A percentile compares a stretch with the other conserved stretches of the same genome.
phyloP scores from a whole-genome alignment of 805 yeast genomes.

The Candida peoriensis region DNA sequence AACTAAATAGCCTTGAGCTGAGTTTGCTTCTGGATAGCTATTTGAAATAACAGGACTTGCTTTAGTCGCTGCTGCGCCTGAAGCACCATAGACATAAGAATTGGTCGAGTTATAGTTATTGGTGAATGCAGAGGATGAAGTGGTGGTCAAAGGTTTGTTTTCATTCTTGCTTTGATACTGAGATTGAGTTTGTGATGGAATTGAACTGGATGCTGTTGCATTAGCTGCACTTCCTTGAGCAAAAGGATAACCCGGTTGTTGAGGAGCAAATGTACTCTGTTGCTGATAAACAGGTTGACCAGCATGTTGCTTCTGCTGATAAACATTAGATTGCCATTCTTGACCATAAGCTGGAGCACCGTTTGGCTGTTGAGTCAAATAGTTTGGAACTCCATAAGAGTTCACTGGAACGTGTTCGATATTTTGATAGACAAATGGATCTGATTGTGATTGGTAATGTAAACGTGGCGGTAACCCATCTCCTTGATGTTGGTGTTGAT shows the following conservation, averaged over 20 bases:
- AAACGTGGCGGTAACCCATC: constrained; percentile 2
- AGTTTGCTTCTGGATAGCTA: constrained; percentile 2
- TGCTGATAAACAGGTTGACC: neutral
- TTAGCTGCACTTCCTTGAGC: no score
- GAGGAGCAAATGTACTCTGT: no score
- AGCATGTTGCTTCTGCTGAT: constrained; percentile 2
- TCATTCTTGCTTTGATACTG: no score
- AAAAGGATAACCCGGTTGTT: no score
- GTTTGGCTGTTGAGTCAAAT: constrained; percentile 2
- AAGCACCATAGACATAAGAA: constrained; percentile 6
- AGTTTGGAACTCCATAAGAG: constrained; percentile 5
- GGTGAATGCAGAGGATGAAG: neutral
- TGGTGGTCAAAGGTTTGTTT: constrained; percentile 2
- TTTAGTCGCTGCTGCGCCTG: neutral
- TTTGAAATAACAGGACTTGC: constrained; percentile 2
- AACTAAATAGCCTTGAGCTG: constrained; percentile 7
- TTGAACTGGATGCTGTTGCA: constrained; percentile 1
- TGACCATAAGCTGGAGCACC: constrained; percentile 3
- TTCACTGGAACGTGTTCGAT: constrained; percentile 8
- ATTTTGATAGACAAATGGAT: constrained; percentile 9
- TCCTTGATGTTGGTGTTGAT: constrained; percentile 1
- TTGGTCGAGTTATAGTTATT: no score
- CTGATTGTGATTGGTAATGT: constrained; percentile 8
- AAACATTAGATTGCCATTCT: constrained; percentile 9
- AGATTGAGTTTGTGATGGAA: no score